These are phyloP conservation scores for Pythium utonaiense DNA, from an alignment of 352 stramenopile species.

Conservation along the genomic window DNA sequence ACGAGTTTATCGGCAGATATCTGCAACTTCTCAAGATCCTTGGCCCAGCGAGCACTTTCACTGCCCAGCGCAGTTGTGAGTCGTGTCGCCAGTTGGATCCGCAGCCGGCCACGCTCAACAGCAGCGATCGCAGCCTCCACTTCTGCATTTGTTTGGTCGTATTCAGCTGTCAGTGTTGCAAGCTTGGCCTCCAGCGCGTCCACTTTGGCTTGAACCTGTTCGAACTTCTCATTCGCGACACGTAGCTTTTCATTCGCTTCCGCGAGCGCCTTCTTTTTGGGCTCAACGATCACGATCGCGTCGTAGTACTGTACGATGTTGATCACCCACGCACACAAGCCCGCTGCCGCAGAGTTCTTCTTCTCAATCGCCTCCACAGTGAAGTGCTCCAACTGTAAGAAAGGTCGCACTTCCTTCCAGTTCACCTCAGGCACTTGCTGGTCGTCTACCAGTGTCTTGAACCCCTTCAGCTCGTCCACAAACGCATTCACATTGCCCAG, in stretches of 20 bases:
- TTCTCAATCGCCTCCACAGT: conserved; percentile 81
- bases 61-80: conserved; percentile 90
- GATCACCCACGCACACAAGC: conserved; percentile 79
- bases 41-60: conserved; percentile 91
- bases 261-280: conserved; percentile 85
- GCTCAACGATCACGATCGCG: conserved; percentile 92
- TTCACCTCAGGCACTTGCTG: conserved; percentile 69
- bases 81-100: conserved; percentile 90
- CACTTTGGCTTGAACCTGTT: conserved; percentile 87
- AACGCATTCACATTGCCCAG: conserved; percentile 92
- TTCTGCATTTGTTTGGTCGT: conserved; percentile 84
- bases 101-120: conserved; percentile 80
- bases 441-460: conserved; percentile 65
- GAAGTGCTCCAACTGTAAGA: conserved; percentile 76
- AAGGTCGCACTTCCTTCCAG: conserved; percentile 81
- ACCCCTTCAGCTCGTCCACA: conserved; percentile 89
- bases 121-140: conserved; percentile 88
- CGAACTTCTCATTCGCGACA: conserved; percentile 84
- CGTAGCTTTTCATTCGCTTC: conserved; percentile 79
- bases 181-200: conserved; percentile 87
- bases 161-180: conserved; percentile 68
- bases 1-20: conserved; percentile 72
- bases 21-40: conserved; percentile 80
- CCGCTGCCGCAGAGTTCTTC: conserved; percentile 76
- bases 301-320: conserved; percentile 95